These are phyloP conservation scores for Diaporthe citrichinensis DNA, from an alignment of 2,329 filamentous ascomycete genomes.

Conservation along the genomic window DNA sequence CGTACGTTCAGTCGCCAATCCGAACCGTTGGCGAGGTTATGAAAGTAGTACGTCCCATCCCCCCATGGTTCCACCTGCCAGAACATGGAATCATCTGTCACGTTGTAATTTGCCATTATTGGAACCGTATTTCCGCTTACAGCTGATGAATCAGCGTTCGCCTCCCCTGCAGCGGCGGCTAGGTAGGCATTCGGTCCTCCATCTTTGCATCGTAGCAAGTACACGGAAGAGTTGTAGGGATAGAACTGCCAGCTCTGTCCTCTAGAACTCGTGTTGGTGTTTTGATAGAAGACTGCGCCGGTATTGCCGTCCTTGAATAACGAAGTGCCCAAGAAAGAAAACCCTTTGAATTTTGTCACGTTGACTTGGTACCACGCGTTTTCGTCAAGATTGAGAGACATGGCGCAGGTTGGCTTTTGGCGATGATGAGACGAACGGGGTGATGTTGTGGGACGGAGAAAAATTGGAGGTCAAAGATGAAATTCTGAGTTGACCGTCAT, in stretches of 20 bases:
- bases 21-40: constrained; percentile 33
- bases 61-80: constrained; percentile 32
- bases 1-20: constrained; percentile 21
- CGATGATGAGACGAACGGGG: not conserved
- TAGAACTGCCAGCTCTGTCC: constrained; percentile 36
- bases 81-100: constrained; percentile 36
- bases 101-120: constrained; percentile 1
- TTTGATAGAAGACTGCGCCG: constrained; percentile 26
- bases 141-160: not conserved
- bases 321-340: constrained; percentile 16
- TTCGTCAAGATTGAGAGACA: constrained; percentile 35
- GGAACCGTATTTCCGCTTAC: constrained; percentile 25
- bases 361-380: constrained; percentile 37
- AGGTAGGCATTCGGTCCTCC: constrained; percentile 27
- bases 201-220: constrained; percentile 31
- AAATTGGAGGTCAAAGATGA: not conserved
- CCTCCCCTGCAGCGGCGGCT: not conserved
- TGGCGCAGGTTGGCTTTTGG: not conserved
- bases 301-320: constrained; percentile 5
- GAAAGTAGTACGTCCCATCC: constrained; percentile 30
- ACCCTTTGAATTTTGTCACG: not conserved
- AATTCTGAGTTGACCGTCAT: not conserved
- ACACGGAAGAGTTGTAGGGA: constrained; percentile 33
- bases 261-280: constrained; percentile 15
- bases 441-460: not conserved